Evolutionary conservation across 2,329 filamentous ascomycete genomes (phyloP).

Genomic region (Diaporthe sp.): DNA sequence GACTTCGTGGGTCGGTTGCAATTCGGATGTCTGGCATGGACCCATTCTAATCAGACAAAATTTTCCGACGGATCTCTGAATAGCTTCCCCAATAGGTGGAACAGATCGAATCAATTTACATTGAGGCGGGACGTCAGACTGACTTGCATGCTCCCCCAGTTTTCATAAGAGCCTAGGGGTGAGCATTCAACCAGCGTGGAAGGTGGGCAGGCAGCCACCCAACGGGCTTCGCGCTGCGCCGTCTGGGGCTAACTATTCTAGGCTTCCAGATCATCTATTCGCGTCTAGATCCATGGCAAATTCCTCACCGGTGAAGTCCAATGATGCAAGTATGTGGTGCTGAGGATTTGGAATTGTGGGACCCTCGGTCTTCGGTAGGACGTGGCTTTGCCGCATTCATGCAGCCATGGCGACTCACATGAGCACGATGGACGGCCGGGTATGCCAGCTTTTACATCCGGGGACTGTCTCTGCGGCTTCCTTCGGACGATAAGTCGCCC

Average conservation of each 20-base stretch:
- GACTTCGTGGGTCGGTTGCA: not conserved
- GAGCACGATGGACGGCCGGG: conserved; percentile 19
- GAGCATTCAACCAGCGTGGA: not conserved
- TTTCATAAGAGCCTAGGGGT: too few relatives aligned
- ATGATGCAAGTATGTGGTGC: conserved; percentile 27
- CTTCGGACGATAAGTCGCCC: not conserved
- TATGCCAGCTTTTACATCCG: conserved; percentile 14
- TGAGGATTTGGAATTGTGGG: conserved; percentile 32
- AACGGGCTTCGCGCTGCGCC: not conserved
- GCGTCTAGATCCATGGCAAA: conserved; percentile 7
- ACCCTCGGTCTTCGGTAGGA: not conserved
- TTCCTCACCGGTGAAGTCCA: conserved; percentile 9
- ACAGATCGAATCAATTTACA: not conserved
- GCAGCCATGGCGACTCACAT: conserved; percentile 33
- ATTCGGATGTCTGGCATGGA: not conserved
- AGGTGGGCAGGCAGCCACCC: too few relatives aligned
- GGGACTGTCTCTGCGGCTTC: not conserved
- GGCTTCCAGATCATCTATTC: conserved; percentile 1
- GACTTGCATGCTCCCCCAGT: not conserved
- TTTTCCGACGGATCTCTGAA: not conserved
- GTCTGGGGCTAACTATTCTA: not conserved
- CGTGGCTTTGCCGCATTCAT: conserved; percentile 29
- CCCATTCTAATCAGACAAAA: not conserved
- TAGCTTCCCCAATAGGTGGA: not conserved
- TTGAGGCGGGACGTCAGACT: not conserved